A percentile compares a stretch with the other conserved stretches of the same genome.
phyloP scores from a whole-genome alignment of 768 basidiomycete genomes.

The Leucocoprinus sp. region DNA sequence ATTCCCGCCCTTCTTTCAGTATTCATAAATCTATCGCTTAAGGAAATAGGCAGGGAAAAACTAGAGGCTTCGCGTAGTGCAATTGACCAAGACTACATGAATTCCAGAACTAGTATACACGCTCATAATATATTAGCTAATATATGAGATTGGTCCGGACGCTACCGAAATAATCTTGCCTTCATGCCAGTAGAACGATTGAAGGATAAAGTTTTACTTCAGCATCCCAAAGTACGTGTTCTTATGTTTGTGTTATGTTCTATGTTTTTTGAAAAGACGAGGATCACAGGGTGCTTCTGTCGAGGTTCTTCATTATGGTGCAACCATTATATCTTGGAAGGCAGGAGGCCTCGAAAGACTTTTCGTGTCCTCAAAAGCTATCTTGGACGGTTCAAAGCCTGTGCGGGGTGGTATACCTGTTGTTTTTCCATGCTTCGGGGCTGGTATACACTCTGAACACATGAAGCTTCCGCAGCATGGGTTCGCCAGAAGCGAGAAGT shows the following conservation, averaged over 20 bases:
- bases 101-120: too few species aligned
- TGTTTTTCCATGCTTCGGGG: conserved; percentile 86
- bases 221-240: conserved; percentile 51
- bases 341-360: conserved; percentile 41
- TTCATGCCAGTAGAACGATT: conserved; percentile 51
- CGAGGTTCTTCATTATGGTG: conserved; percentile 72
- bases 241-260: background rate
- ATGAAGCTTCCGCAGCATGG: conserved; percentile 76
- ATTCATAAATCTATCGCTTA: too few species aligned
- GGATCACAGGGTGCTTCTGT: conserved; percentile 61
- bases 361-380: conserved; percentile 76
- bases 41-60: too few species aligned
- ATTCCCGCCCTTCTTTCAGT: too few species aligned
- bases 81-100: too few species aligned
- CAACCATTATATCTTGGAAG: conserved; percentile 85
- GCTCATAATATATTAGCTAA: too few species aligned
- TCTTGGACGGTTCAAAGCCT: conserved; percentile 74
- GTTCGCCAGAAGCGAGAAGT: conserved; percentile 73
- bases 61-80: too few species aligned
- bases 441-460: conserved; percentile 71
- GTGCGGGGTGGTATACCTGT: conserved; percentile 48
- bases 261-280: background rate
- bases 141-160: conserved; percentile 1
- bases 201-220: conserved; percentile 38
- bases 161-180: background rate